Evolutionary conservation across 208 protist species (phyloP).

Genomic region (Crithidia mellificae): DNA sequence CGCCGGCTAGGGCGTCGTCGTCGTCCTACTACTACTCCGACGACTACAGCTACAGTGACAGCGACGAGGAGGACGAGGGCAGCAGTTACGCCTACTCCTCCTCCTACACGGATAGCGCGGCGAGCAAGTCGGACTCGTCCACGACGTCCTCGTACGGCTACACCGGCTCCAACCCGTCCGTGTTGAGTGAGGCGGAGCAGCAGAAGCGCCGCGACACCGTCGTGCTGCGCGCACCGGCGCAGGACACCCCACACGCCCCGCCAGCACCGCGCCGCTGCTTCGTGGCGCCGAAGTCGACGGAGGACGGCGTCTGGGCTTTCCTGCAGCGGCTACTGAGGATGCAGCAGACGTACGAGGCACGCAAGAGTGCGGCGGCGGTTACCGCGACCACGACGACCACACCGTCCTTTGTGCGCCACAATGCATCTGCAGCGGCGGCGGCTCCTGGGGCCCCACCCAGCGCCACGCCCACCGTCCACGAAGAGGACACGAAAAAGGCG

Average conservation of each 20-base stretch:
- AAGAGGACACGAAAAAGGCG: constrained; percentile 9
- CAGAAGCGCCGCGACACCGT: constrained; percentile 43
- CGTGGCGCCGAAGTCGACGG: constrained; percentile 27
- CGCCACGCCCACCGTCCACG: background rate
- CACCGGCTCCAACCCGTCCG: constrained; percentile 12
- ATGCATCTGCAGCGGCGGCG: background rate
- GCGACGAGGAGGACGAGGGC: constrained; percentile 5
- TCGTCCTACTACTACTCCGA: constrained; percentile 25
- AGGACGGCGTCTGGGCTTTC: constrained; percentile 55
- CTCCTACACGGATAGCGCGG: constrained; percentile 28
- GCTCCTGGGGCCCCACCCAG: background rate
- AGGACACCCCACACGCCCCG: constrained; percentile 38
- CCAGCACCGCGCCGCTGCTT: constrained; percentile 51
- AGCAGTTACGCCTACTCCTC: constrained; percentile 16
- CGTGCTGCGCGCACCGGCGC: constrained; percentile 39
- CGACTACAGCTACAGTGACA: constrained; percentile 5
- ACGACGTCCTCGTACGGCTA: constrained; percentile 44
- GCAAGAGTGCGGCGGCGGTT: background rate
- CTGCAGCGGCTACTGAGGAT: constrained; percentile 46
- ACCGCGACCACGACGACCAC: background rate
- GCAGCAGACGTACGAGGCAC: constrained; percentile 42
- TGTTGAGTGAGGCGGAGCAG: constrained; percentile 12
- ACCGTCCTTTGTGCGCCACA: constrained; percentile 3
- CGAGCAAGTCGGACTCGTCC: constrained; percentile 23
- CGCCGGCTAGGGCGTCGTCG: background rate